Percentiles rank a stretch among this genome's conserved stretches.
Conservation (phyloP, 768 basidiomycete genomes). For the Serpula lacrymans region DNA sequence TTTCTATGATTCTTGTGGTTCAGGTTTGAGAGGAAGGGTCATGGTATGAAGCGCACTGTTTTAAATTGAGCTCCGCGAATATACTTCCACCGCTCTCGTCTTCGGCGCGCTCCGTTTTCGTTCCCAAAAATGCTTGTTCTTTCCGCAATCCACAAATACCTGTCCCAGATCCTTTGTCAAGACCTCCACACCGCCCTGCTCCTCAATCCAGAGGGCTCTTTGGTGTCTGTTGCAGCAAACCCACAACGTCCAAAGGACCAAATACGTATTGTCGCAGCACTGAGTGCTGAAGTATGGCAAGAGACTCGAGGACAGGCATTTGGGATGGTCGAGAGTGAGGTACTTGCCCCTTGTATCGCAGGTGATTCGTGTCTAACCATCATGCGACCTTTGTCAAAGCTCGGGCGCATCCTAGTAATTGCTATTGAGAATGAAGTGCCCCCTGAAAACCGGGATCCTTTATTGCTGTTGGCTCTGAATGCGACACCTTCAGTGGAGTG, state of each 20-base stretch:
- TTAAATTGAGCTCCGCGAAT: too few species aligned
- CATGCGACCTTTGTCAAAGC: slow-evolving; percentile 32
- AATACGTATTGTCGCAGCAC: slow-evolving; percentile 66
- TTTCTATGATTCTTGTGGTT: too few species aligned
- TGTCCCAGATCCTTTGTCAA: slow-evolving; percentile 57
- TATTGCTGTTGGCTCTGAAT: slow-evolving; percentile 71
- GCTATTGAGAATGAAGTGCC: slow-evolving; percentile 47
- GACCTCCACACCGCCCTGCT: slow-evolving; percentile 68
- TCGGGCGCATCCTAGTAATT: slow-evolving; percentile 68
- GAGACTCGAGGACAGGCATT: slow-evolving; percentile 46
- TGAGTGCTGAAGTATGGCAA: slow-evolving; percentile 75
- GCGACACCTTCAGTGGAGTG: slow-evolving; percentile 59
- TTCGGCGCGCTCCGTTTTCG: neutral
- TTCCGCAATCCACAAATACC: slow-evolving; percentile 60
- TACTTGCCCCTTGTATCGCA: slow-evolving; percentile 24
- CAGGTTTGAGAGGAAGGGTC: too few species aligned
- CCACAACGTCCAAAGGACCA: slow-evolving; percentile 69
- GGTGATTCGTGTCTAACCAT: neutral
- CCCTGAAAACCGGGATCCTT: slow-evolving; percentile 37
- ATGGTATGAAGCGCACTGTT: too few species aligned
- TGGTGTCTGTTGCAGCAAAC: slow-evolving; percentile 62
- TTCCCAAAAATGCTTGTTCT: slow-evolving; percentile 58
- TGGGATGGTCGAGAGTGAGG: slow-evolving; percentile 80
- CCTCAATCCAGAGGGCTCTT: slow-evolving; percentile 69
- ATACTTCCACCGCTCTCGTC: too few species aligned